These are phyloP conservation scores for Falciphora oryzae DNA, from an alignment of 2,329 filamentous ascomycete genomes.

Conservation along the genomic window DNA sequence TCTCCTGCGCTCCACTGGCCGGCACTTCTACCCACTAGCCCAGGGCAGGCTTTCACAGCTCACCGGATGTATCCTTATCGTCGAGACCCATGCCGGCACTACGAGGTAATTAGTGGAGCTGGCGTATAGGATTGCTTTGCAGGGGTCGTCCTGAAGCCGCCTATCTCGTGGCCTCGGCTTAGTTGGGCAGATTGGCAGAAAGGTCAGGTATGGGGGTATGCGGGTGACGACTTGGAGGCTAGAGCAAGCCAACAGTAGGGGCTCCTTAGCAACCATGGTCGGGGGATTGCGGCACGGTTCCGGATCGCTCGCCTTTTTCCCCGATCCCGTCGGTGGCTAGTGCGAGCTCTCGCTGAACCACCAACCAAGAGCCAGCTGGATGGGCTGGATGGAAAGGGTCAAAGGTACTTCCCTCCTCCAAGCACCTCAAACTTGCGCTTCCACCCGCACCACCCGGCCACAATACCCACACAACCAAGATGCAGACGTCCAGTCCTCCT, in stretches of 20 bases:
- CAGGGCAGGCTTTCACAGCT: too few relatives aligned
- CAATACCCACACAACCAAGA: background rate
- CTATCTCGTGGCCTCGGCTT: too few relatives aligned
- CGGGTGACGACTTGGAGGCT: too few relatives aligned
- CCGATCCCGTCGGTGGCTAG: background rate
- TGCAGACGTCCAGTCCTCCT: too few relatives aligned
- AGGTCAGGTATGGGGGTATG: too few relatives aligned
- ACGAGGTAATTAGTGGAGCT: background rate
- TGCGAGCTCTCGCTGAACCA: background rate
- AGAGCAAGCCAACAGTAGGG: background rate
- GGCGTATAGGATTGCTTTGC: background rate
- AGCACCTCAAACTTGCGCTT: background rate
- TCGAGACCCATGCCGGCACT: background rate
- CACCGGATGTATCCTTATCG: background rate
- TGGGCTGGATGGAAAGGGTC: too few relatives aligned
- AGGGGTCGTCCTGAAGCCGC: too few relatives aligned
- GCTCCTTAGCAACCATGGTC: background rate
- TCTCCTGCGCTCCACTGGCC: background rate
- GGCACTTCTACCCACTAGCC: background rate
- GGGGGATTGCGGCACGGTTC: background rate
- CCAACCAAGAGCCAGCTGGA: background rate
- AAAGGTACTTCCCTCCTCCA: background rate
- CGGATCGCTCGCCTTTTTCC: background rate
- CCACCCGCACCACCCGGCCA: background rate
- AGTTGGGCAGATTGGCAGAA: too few relatives aligned